Evolutionary conservation across 2,329 filamentous ascomycete species (phyloP).

Genomic region (Elsinoe perseae): DNA sequence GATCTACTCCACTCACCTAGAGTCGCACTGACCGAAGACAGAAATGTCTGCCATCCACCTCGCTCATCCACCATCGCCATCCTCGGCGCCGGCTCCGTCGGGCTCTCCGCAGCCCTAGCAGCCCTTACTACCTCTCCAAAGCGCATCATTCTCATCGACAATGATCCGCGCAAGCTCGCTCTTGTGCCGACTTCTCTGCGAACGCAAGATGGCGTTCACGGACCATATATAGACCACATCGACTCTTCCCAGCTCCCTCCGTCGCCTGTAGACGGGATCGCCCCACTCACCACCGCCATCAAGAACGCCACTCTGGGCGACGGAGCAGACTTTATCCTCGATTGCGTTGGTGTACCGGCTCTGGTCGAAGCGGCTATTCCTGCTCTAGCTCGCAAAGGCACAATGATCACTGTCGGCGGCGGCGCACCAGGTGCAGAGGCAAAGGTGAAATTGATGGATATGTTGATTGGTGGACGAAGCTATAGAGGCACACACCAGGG

Average conservation of each 20-base stretch:
- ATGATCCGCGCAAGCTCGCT: slow-evolving; percentile 20
- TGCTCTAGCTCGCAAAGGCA: slow-evolving; percentile 20
- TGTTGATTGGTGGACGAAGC: slow-evolving; percentile 20
- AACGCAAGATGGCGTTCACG: not conserved
- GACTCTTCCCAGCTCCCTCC: slow-evolving; percentile 15
- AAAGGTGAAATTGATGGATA: slow-evolving; percentile 15
- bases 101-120: slow-evolving; percentile 21
- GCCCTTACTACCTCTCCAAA: slow-evolving; percentile 16
- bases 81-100: slow-evolving; percentile 23
- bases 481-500: slow-evolving; percentile 23
- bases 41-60: slow-evolving; percentile 22
- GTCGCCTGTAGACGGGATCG: not conserved
- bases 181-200: slow-evolving; percentile 17
- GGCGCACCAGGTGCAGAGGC: slow-evolving; percentile 18
- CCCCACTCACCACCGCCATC: slow-evolving; percentile 16
- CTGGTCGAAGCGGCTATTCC: slow-evolving; percentile 19
- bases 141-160: slow-evolving; percentile 22
- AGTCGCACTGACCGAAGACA: no score
- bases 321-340: slow-evolving; percentile 21
- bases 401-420: slow-evolving; percentile 21
- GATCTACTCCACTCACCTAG: no score
- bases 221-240: slow-evolving; percentile 16
- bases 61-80: slow-evolving; percentile 22
- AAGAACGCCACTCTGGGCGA: slow-evolving; percentile 2
- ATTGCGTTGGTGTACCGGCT: slow-evolving; percentile 21